Base-by-base conservation (phyloP, 495 filamentous ascomycete genomes). In the Talaromyces liani region DNA sequence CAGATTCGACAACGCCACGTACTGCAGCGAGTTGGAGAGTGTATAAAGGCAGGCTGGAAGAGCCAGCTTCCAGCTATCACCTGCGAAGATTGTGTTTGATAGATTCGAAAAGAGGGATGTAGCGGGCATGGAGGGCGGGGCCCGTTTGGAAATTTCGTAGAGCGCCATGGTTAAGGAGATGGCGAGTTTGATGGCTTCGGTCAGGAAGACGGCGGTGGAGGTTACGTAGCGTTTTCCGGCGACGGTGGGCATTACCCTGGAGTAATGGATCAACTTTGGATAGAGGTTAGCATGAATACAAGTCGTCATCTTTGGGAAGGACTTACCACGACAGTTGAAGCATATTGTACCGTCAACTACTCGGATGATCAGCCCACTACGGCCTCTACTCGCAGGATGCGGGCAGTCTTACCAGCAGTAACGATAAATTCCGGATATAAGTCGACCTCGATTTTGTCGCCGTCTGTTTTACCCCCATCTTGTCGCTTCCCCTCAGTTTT, bases 61-160 rank as follows among this genome's bases (percentile, higher is more conserved):
- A 5, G 91, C 92, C 65, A 98, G 71, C 74, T 97, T 97, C 94
- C 94, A 98, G 68, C 91, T 91, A 67, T 98, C 94, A n/a, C 89
- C 87, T 3, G 89, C 88, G 71, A 97, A 96, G 0, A 97, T 87
- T 14, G 88, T 84, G 55, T 80, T 84, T 67, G 84, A 87, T n/a
- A 98, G 84, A 65, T 90, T 86, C 65, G 84, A 85, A 73, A 96
- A 87, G 24, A 96, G 82, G 24, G 89, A 86, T 3, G 90, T 89
- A 27, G 88, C 87, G 8, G 93, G 88, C 57, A 91, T 88, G 6
- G 88, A 86, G 5, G 91, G 85, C 10, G 90, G 85, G 18, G 89
- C 80, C 34, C 84, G 86, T 68, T 84, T 82, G 31, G 91, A 91
- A 58, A 90, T 89, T 68, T 97, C 92, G 79, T 92, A 91, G 60